Percentiles rank a stretch among this genome's conserved stretches.
These are phyloP conservation scores for Podospora sp. DNA, from an alignment of 495 filamentous ascomycete species.

Conservation along the genomic window DNA sequence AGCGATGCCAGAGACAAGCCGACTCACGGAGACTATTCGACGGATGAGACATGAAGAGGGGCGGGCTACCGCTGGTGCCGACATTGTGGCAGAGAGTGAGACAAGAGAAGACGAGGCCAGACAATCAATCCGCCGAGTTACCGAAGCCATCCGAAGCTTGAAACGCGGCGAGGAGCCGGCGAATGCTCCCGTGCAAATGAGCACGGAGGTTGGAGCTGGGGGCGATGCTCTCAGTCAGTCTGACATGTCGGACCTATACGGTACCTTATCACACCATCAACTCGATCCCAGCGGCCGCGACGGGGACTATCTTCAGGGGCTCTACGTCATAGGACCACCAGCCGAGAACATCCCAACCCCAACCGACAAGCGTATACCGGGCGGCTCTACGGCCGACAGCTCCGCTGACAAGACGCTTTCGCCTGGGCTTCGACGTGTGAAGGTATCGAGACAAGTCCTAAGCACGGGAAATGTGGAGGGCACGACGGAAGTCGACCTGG, in stretches of 20 bases:
- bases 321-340: neutral
- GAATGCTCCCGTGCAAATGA: conserved; percentile 1
- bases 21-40: neutral
- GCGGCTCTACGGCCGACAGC: neutral
- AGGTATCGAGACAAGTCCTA: conserved; percentile 14
- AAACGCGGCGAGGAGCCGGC: neutral
- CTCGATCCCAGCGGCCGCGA: neutral
- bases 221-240: neutral
- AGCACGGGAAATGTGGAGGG: conserved; percentile 15
- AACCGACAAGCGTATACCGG: neutral
- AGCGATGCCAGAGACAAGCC: neutral
- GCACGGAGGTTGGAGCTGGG: neutral
- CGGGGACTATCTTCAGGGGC: neutral
- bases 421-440: conserved; percentile 17
- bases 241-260: neutral
- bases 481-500: conserved; percentile 18
- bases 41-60: neutral
- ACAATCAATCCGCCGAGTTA: neutral
- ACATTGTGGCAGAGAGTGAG: neutral
- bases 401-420: conserved; percentile 8
- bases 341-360: neutral
- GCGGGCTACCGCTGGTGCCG: neutral
- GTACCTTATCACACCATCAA: neutral
- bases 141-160: neutral
- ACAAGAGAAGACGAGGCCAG: neutral